Base-by-base conservation (phyloP, 2,329 filamentous ascomycete genomes). In the Dothidotthia symphoricarpi region DNA sequence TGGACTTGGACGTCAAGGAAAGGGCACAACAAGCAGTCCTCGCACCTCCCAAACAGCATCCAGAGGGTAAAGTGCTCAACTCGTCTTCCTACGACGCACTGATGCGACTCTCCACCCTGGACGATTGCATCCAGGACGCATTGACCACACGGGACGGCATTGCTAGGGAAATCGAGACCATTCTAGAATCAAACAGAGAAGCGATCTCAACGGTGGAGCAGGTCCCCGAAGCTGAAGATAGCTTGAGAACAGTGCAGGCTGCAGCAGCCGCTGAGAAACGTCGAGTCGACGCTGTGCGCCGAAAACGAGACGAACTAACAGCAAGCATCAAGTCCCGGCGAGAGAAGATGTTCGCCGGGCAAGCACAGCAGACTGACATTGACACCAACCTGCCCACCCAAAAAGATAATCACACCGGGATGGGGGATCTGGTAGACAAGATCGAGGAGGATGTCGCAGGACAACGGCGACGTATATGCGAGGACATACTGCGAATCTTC, bases 121-220 rank as follows among this genome's bases (percentile, higher is more conserved):
- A 95, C 47, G 87, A 86, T 61, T 95, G 89, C 37, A 87, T 96
- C 16, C 88, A 94, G 61, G 91, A 97, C 65, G 89, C 89, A 1
- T 70, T 95, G 8, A 79, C 82, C 1, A 94, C 88, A 0, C 81
- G 86, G 11, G 81, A 86, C 43, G 76, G 77, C 36, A 74, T 97
- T 7, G 81, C 87, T 31, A 69, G 76, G n/a, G 87, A 95, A 48
- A 94, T 96, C 48, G 86, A 86, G 43, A 45, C 47, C 10, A 63
- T 73, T 19, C 57, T 73, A 1, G 54, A 67, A 8, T 44, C 61
- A 0, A 71, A 73, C 38, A 59, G 59, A 12, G 47, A 64, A 8
- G 62, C 64, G 2, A 57, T 74, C 13, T 45, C 52, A 3, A 55
- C 56, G 0, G 49, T 69, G 5, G 59, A 61, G 28, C 59, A 61